These are phyloP conservation scores for Porphyra umbilicalis DNA, from an alignment of 31 red algal species.

Conservation along the genomic window DNA sequence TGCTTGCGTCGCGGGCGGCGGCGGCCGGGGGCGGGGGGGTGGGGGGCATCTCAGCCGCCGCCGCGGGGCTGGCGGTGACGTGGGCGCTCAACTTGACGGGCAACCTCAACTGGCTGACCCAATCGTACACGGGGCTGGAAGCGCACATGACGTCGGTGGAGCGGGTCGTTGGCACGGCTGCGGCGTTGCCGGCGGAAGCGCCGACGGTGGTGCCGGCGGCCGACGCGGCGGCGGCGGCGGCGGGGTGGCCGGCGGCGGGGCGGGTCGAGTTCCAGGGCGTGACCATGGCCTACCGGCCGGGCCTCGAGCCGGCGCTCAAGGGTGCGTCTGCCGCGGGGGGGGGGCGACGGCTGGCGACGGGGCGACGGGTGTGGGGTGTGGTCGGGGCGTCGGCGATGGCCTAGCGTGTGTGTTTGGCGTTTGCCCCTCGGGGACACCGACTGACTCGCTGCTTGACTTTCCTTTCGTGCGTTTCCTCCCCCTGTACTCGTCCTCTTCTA, in stretches of 20 bases:
- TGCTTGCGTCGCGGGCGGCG: conserved; percentile 12
- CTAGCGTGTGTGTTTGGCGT: neutral
- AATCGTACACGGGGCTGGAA: conserved; percentile 72
- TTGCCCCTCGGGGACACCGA: neutral
- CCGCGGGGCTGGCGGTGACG: conserved; percentile 65
- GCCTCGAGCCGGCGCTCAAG: conserved; percentile 60
- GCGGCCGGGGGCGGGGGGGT: neutral
- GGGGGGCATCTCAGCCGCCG: neutral
- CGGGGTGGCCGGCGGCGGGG: conserved; percentile 69
- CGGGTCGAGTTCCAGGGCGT: conserved; percentile 68
- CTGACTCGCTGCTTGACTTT: neutral
- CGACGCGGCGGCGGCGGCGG: neutral
- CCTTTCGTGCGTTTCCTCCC: neutral
- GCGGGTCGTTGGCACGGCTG: conserved; percentile 45
- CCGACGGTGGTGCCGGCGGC: neutral
- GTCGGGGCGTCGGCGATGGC: neutral
- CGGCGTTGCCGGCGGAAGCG: conserved; percentile 58
- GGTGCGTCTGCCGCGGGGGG: neutral
- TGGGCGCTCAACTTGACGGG: conserved; percentile 73
- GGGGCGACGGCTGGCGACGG: too few species aligned
- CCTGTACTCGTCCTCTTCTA: neutral
- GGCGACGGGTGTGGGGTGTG: neutral
- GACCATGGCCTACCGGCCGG: conserved; percentile 80
- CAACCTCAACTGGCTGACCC: conserved; percentile 60
- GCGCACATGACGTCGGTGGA: conserved; percentile 80